Base-by-base conservation (phyloP, 1,139 yeast genomes). In the Petasospora rhodanensis region DNA sequence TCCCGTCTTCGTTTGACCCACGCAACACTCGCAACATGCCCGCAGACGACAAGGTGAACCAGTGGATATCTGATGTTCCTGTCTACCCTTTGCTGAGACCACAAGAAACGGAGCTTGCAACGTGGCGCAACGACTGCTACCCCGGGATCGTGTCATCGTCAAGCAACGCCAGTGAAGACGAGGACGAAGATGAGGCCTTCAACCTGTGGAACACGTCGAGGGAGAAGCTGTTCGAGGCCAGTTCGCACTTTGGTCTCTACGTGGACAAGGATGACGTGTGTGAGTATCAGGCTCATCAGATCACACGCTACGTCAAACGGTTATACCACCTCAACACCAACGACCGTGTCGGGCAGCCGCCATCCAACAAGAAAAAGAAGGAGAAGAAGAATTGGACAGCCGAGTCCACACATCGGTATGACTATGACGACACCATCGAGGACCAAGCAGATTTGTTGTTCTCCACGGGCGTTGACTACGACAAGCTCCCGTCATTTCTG, bases 31-130 rank as follows among this genome's bases (percentile, higher is more conserved):
- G 66, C 9, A 76, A 72, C 50, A 79, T 80, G 85, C 64, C 73
- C 1, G 70, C 66, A 34, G 61, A 56, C 28, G 89, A 80, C 45
- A 80, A 80, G 49, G 81, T 81, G 1, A 61, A 62, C 26, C 59
- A 55, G 7, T 81, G 91, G 93, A 66, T 81, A 22, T 56, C 60
- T 6, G 61, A 63, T 14, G 66, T 79, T 4, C 87, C 87, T 1
- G 55, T 67, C 18, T 58, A 51, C 20, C 53, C 54, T 1, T 21
- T 48, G 17, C 7, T 8, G 7, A n/a, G n/a, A n/a, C n/a, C n/a
- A n/a, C n/a, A n/a, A n/a, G n/a, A n/a, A n/a, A n/a, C n/a, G n/a
- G n/a, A n/a, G n/a, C n/a, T n/a, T n/a, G 18, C 17, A 9, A 14
- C 17, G 17, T 16, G n/a, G 17, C 7, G 12, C 7, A 8, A 8